Evolutionary conservation across 2,329 filamentous ascomycete species (phyloP), one percentile per base, ranked within the genome.

Genomic region (Calonectria naviculata): DNA sequence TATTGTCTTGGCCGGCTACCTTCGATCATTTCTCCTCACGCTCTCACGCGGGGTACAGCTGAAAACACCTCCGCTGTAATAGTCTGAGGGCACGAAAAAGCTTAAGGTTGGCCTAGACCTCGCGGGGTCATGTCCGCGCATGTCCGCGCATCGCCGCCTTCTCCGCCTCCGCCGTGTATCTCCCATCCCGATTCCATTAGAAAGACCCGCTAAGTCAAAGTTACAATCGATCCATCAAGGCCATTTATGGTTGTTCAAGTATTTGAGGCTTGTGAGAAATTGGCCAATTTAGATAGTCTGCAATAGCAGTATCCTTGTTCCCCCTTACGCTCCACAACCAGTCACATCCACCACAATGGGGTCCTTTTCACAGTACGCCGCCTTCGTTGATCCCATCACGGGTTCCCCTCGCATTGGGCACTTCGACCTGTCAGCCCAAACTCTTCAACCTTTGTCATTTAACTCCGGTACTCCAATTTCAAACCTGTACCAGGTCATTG

Each of bases 401-500:
- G 63, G 58, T n/a, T 21, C 44, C 19, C 15, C 70, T 4, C 66
- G 70, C 2, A 73, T 72, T 26, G 71, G 71, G 2, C 69, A 73
- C 21, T 72, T 60, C 21, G 58, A 67, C 44, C 42, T 69, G 17
- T 9, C 34, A 21, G 34, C 54, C 2, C 47, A 63, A 6, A 65
- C 46, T 17, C 72, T 89, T 29, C 82, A 81, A 5, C 86, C 87
- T 3, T 78, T 89, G 17, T 79, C 80, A 4, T 87, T 87, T 73
- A 63, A 71, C 6, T 88, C 86, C 4, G 87, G 87, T 1, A 85
- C 86, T 0, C 82, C 82, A 2, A 66, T 89, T 24, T 76, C 80
- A 10, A 83, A 83, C 58, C 81, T 90, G 0, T 89, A 89, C 73
- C 82, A 89, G 76, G 85, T 89, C 7, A 88, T 90, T 70, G 83